A percentile compares a stretch with the other conserved stretches of the same genome.
Conservation (phyloP, 176 grass and related monocot genomes). For the Carex cristatella region DNA sequence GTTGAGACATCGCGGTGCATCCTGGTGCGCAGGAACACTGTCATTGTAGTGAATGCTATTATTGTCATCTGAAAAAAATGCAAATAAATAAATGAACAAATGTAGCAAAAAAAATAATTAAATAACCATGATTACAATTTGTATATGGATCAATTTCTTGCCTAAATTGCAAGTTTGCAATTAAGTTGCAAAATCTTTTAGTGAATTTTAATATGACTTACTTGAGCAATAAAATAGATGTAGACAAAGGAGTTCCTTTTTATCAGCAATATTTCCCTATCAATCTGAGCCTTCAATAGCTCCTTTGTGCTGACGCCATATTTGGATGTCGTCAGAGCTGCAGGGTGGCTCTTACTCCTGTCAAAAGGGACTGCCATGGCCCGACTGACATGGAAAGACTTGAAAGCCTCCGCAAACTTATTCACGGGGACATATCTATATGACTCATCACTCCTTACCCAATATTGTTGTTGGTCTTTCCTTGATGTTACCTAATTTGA, state of each 20-base stretch:
- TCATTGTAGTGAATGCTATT: slow-evolving; percentile 54
- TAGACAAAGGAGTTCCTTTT: slow-evolving; percentile 42
- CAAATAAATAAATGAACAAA: background rate
- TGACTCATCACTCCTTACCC: slow-evolving; percentile 21
- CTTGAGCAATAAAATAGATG: background rate
- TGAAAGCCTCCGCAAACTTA: slow-evolving; percentile 25
- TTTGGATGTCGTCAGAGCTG: slow-evolving; percentile 29
- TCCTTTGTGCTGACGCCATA: slow-evolving; percentile 29
- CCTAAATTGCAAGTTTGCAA: no score
- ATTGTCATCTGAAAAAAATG: slow-evolving; percentile 37
- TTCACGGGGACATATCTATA: slow-evolving; percentile 35
- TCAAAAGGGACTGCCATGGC: slow-evolving; percentile 25
- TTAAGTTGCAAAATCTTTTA: background rate
- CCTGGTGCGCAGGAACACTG: slow-evolving; percentile 62
- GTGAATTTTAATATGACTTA: background rate
- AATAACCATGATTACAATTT: background rate
- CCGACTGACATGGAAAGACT: slow-evolving; percentile 32
- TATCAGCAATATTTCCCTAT: slow-evolving; percentile 32
- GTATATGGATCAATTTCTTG: background rate
- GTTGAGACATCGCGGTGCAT: slow-evolving; percentile 44
- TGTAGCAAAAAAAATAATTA: background rate
- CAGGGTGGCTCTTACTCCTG: slow-evolving; percentile 31
- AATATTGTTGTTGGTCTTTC: slow-evolving; percentile 38
- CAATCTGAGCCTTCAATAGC: slow-evolving; percentile 31
- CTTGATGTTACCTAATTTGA: slow-evolving; percentile 29